These are phyloP conservation scores for Golubevia sp. DNA, from an alignment of 1,284 basidiomycete genomes.

Conservation along the genomic window DNA sequence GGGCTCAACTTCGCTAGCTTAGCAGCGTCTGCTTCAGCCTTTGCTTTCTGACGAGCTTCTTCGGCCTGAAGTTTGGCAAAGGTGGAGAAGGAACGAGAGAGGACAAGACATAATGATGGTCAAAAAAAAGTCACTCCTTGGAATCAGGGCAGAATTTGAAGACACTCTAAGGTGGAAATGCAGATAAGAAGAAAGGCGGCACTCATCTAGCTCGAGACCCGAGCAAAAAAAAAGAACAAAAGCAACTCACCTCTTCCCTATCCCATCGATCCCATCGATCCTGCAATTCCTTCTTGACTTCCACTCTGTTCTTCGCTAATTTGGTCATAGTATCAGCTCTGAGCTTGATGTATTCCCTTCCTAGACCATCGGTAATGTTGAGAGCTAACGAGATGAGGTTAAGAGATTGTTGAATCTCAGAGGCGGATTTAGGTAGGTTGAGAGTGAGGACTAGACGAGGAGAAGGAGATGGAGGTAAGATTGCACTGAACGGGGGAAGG, in stretches of 20 bases:
- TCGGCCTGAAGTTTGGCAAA: no score
- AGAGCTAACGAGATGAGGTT: conserved; percentile 39
- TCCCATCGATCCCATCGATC: conserved; percentile 31
- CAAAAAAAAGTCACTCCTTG: no score
- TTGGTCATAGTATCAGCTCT: conserved; percentile 31
- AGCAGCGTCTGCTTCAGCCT: conserved; percentile 40
- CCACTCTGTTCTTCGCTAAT: conserved; percentile 37
- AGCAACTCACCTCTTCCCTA: conserved; percentile 20
- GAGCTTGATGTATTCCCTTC: conserved; percentile 20
- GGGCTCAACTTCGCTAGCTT: conserved; percentile 49
- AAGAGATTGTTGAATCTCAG: conserved; percentile 18
- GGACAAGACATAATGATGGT: no score
- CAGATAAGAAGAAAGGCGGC: no score
- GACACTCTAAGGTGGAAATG: no score
- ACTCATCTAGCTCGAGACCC: no score
- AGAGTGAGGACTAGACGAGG: conserved; percentile 43
- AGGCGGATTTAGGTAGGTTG: conserved; percentile 24
- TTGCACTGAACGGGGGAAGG: neutral
- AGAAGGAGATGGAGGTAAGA: neutral
- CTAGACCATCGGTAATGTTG: conserved; percentile 51
- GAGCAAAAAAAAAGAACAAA: no score
- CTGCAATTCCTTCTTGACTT: conserved; percentile 35
- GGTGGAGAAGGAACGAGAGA: no score
- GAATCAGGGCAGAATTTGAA: no score
- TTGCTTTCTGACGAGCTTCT: conserved; percentile 41